Percentiles rank a stretch among this genome's conserved stretches.
phyloP scores from a whole-genome alignment of 331 rosid genomes.

The Dryas integrifolia region DNA sequence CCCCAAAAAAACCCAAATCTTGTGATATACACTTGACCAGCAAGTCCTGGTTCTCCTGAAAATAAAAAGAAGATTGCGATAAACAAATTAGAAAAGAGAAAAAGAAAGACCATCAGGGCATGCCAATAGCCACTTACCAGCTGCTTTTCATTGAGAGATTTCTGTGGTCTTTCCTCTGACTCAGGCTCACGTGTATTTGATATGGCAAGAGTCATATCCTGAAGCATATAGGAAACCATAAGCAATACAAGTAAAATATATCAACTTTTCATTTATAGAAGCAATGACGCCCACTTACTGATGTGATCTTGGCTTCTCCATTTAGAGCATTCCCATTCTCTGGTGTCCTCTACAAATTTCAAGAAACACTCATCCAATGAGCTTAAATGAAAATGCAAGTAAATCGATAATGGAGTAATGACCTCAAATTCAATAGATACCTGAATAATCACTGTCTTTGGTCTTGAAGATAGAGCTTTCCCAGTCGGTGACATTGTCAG shows the following conservation, averaged over 20 bases:
- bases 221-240: conserved; percentile 26
- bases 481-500: conserved; percentile 85
- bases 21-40: conserved; percentile 78
- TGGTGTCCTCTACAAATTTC: conserved; percentile 73
- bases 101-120: conserved; percentile 14
- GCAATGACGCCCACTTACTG: conserved; percentile 44
- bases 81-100: conserved; percentile 15
- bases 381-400: conserved; percentile 20
- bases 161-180: conserved; percentile 95
- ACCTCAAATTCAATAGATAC: conserved; percentile 37
- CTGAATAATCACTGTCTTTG: conserved; percentile 81
- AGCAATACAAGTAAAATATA: conserved; percentile 20
- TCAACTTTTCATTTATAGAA: conserved; percentile 11
- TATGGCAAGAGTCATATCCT: conserved; percentile 73
- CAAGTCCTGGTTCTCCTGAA: conserved; percentile 95
- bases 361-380: conserved; percentile 26
- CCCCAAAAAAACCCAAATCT: conserved; percentile 91
- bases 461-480: conserved; percentile 65
- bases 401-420: conserved; percentile 11
- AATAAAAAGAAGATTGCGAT: conserved; percentile 27
- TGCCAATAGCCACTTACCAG: conserved; percentile 53
- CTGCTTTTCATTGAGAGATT: conserved; percentile 94
- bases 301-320: conserved; percentile 62
- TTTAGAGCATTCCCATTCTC: conserved; percentile 75
- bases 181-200: conserved; percentile 87